phyloP scores from a whole-genome alignment of 176 grass and related monocot species.

The Zea luxurians region DNA sequence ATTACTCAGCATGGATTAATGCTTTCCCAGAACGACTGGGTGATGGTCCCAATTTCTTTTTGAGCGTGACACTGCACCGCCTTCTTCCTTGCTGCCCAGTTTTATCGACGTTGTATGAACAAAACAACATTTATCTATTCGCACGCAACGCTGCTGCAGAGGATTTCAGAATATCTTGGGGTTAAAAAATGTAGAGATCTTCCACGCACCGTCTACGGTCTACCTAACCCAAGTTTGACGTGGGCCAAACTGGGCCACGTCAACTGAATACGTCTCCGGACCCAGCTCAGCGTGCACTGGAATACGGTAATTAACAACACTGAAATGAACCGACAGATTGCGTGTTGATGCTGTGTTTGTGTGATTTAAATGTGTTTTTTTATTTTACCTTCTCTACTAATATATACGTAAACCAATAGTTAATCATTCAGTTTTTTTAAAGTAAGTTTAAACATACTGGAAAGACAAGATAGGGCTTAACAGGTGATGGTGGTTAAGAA shows the following conservation, averaged over 20 bases:
- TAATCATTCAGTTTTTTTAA: no score
- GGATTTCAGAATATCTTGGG: not conserved
- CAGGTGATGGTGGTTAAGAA: not conserved
- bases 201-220: not conserved
- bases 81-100: not conserved
- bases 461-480: not conserved
- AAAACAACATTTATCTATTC: not conserved
- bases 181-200: not conserved
- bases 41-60: not conserved
- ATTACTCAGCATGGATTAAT: not conserved
- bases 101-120: not conserved
- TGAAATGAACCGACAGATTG: not conserved
- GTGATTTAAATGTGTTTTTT: not conserved
- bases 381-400: not conserved
- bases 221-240: slow-evolving; percentile 7
- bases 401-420: not conserved
- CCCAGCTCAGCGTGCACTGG: not conserved
- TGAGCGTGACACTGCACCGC: not conserved
- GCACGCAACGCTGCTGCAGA: not conserved
- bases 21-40: not conserved
- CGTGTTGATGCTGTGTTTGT: not conserved
- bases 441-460: no score
- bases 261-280: not conserved
- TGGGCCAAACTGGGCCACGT: not conserved
- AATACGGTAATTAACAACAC: not conserved